Evolutionary conservation across 768 basidiomycete species (phyloP).

Genomic region (Kwoniella heveanensis): DNA sequence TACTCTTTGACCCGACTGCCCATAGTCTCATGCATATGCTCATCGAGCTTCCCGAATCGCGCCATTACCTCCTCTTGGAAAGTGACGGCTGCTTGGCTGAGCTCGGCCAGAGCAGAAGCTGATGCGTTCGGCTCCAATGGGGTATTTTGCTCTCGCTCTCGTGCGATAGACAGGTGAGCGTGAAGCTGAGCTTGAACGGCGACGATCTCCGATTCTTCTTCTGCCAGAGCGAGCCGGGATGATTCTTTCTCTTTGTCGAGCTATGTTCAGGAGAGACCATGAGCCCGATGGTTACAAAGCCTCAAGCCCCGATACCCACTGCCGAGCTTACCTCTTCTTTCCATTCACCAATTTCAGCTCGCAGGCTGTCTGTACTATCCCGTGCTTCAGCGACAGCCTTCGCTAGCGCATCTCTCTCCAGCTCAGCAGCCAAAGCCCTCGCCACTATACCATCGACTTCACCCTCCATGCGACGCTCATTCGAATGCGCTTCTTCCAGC

Average conservation of each 20-base stretch:
- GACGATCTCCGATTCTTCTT: slow-evolving; percentile 10
- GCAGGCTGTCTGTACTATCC: neutral
- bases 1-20: slow-evolving; percentile 25
- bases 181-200: slow-evolving; percentile 10
- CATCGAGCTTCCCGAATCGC: slow-evolving; percentile 10
- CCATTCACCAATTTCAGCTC: neutral
- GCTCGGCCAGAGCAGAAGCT: slow-evolving; percentile 6
- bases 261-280: neutral
- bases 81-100: slow-evolving; percentile 3
- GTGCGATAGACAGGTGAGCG: neutral
- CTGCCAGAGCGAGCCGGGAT: neutral
- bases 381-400: slow-evolving; percentile 12
- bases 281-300: too few species aligned
- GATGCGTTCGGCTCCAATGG: neutral
- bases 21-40: slow-evolving; percentile 29
- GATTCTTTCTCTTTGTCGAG: slow-evolving; percentile 5
- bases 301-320: too few species aligned
- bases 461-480: neutral
- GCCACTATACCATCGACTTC: slow-evolving; percentile 4
- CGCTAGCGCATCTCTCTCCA: slow-evolving; percentile 23
- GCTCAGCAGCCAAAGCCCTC: slow-evolving; percentile 13
- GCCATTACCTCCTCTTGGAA: slow-evolving; percentile 17
- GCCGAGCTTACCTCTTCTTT: slow-evolving; percentile 18
- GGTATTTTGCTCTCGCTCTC: neutral
- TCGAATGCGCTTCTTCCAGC: neutral